Evolutionary conservation across 2,329 filamentous ascomycete genomes (phyloP).

Genomic region (Fusarium sp.): DNA sequence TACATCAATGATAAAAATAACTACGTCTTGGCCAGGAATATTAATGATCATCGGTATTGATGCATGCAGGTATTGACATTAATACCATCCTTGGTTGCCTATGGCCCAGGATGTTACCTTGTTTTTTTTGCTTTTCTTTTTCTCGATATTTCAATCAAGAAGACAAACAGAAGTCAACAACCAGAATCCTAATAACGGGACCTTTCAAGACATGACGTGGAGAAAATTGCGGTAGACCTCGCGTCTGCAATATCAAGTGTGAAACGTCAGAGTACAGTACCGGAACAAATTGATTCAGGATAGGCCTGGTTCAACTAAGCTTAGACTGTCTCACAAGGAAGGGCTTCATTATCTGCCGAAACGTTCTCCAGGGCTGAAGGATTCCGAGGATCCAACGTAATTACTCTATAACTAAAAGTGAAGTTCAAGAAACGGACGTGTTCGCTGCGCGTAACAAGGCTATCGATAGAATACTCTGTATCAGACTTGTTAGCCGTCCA

Average conservation of each 20-base stretch:
- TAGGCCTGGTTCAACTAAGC: conserved; percentile 23
- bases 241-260: conserved; percentile 25
- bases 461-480: conserved; percentile 3
- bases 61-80: not conserved
- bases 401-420: not conserved
- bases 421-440: not conserved
- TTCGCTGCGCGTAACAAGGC: conserved; percentile 6
- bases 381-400: not conserved
- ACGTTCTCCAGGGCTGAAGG: conserved; percentile 26
- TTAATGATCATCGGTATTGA: not conserved
- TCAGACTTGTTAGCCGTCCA: conserved; percentile 11
- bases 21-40: conserved; percentile 17
- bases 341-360: conserved; percentile 12
- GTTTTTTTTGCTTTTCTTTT: conserved; percentile 8
- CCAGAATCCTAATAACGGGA: conserved; percentile 1
- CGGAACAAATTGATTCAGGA: conserved; percentile 21
- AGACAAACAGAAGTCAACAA: conserved; percentile 1
- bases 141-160: not conserved
- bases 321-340: conserved; percentile 12
- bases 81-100: not conserved
- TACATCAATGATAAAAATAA: conserved; percentile 25
- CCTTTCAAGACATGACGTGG: not conserved
- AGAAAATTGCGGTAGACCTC: conserved; percentile 11
- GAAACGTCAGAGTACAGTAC: conserved; percentile 35
- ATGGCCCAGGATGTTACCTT: conserved; percentile 3